Evolutionary conservation across 1,284 basidiomycete genomes (phyloP).

Genomic region (Ganoderma meredithae): DNA sequence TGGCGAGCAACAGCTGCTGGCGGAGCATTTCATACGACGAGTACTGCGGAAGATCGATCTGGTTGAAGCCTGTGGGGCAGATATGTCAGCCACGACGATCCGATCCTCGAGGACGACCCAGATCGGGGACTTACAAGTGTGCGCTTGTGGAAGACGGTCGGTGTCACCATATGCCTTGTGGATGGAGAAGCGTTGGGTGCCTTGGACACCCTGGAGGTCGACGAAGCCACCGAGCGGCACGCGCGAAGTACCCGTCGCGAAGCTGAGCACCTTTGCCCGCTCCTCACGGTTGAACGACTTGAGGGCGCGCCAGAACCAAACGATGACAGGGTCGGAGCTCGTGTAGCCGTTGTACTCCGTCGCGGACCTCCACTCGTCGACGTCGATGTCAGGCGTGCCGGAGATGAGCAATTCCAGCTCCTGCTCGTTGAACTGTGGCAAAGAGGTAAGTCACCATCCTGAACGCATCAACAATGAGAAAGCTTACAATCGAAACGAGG

Average conservation of each 20-base stretch:
- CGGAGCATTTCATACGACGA: slow-evolving; percentile 94
- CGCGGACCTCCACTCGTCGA: slow-evolving; percentile 97
- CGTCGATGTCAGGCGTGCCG: slow-evolving; percentile 97
- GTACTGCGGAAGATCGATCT: slow-evolving; percentile 91
- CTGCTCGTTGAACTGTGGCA: slow-evolving; percentile 89
- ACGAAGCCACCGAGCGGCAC: slow-evolving; percentile 95
- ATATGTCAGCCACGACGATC: slow-evolving; percentile 6
- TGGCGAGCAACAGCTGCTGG: slow-evolving; percentile 86
- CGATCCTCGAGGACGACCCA: too few species aligned
- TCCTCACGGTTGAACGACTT: slow-evolving; percentile 98
- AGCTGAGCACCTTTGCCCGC: slow-evolving; percentile 94
- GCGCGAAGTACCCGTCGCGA: slow-evolving; percentile 94
- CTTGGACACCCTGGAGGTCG: slow-evolving; percentile 94
- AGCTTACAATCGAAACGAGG: slow-evolving; percentile 76
- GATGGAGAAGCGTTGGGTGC: slow-evolving; percentile 96
- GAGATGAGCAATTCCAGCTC: slow-evolving; percentile 98
- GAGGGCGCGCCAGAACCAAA: slow-evolving; percentile 99
- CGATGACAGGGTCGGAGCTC: slow-evolving; percentile 91
- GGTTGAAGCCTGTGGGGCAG: slow-evolving; percentile 69
- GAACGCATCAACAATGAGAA: neutral
- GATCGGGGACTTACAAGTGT: slow-evolving; percentile 73
- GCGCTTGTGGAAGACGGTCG: slow-evolving; percentile 88
- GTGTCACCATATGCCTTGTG: slow-evolving; percentile 91
- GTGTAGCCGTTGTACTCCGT: slow-evolving; percentile 91
- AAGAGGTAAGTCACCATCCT: slow-evolving; percentile 42